phyloP scores from a whole-genome alignment of 192 early-diverging fungal genomes.

The Gigaspora rosea region DNA sequence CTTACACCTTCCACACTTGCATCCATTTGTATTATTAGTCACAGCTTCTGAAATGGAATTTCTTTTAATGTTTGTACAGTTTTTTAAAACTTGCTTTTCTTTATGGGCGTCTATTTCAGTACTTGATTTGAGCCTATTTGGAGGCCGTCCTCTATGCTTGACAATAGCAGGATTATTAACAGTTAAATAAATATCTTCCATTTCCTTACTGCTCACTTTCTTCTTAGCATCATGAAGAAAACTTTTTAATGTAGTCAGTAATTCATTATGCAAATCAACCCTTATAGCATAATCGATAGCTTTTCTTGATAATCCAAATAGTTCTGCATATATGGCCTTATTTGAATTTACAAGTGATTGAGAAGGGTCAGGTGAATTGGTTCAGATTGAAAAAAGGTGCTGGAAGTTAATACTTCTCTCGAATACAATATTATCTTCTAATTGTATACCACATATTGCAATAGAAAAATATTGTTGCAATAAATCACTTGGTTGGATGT shows the following conservation, averaged over 20 bases:
- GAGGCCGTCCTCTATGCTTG: not conserved
- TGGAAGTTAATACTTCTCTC: not conserved
- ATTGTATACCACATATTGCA: not conserved
- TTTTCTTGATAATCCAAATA: not conserved
- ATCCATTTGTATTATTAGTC: not conserved
- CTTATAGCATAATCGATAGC: not conserved
- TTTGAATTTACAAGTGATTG: not conserved
- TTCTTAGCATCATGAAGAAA: not conserved
- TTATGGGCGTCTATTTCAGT: not conserved
- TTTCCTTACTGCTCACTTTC: not conserved
- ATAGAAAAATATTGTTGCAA: not conserved
- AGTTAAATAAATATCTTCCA: not conserved
- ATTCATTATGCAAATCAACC: not conserved
- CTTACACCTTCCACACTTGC: not conserved
- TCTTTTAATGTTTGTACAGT: not conserved
- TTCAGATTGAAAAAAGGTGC: not conserved
- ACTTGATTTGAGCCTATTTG: not conserved
- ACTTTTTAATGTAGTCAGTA: not conserved
- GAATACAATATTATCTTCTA: not conserved
- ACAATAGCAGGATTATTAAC: not conserved
- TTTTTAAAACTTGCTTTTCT: not conserved
- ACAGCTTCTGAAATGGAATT: not conserved
- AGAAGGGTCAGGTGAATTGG: not conserved
- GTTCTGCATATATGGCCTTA: not conserved
- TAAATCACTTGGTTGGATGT: not conserved